phyloP scores from a whole-genome alignment of 768 basidiomycete species.

The Cyclocybe cylindracea region DNA sequence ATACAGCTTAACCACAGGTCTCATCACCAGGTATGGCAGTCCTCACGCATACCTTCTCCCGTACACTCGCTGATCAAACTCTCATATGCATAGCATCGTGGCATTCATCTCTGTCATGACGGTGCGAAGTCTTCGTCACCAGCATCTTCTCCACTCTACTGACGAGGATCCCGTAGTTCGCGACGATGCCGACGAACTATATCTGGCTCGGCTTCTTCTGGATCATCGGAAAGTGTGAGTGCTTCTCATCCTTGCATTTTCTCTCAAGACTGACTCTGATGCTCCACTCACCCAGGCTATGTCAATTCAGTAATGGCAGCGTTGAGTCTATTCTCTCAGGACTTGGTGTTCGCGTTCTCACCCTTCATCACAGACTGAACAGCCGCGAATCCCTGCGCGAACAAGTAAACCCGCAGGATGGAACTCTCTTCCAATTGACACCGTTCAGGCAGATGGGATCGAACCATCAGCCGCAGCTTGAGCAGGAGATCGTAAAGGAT shows the following conservation, averaged over 20 bases:
- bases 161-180: slow-evolving; percentile 31
- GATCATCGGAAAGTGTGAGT: slow-evolving; percentile 51
- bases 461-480: neutral
- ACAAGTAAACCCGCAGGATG: slow-evolving; percentile 30
- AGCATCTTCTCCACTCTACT: neutral
- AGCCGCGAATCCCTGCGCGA: slow-evolving; percentile 48
- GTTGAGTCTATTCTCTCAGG: slow-evolving; percentile 30
- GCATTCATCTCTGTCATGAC: slow-evolving; percentile 43
- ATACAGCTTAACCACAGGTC: slow-evolving; percentile 46
- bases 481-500: neutral
- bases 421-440: slow-evolving; percentile 37
- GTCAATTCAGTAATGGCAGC: slow-evolving; percentile 54
- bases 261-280: neutral
- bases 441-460: slow-evolving; percentile 26
- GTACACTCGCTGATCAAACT: neutral
- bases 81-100: slow-evolving; percentile 30
- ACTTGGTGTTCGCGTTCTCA: neutral
- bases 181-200: slow-evolving; percentile 46
- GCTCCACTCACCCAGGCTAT: slow-evolving; percentile 36
- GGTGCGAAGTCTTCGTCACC: slow-evolving; percentile 21
- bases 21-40: slow-evolving; percentile 38
- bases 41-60: neutral
- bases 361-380: slow-evolving; percentile 37
- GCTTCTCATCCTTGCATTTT: neutral
- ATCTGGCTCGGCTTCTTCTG: slow-evolving; percentile 53